Conservation (phyloP, 2,329 filamentous ascomycete genomes). For the Nothomitra cinnamomea region DNA sequence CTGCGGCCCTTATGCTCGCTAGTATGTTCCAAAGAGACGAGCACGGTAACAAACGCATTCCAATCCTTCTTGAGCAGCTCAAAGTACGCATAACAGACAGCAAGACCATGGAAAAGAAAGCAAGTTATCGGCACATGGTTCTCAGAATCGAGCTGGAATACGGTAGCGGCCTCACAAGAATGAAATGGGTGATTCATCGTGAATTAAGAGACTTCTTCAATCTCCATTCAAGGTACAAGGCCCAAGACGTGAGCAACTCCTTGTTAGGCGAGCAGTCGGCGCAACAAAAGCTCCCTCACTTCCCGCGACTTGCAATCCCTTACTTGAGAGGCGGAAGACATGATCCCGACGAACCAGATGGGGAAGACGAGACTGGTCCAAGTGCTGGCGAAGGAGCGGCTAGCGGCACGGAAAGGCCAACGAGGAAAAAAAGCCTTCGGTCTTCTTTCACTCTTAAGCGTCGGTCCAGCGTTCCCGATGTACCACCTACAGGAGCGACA, state of each 20-base stretch:
- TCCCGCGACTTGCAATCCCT: constrained; percentile 76
- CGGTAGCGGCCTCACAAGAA: constrained; percentile 82
- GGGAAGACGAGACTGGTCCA: constrained; percentile 24
- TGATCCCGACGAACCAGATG: constrained; percentile 45
- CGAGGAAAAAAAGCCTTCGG: constrained; percentile 32
- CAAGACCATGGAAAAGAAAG: constrained; percentile 37
- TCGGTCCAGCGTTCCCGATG: constrained; percentile 35
- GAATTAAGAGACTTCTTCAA: constrained; percentile 83
- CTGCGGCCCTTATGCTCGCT: constrained; percentile 82
- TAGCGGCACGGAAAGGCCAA: constrained; percentile 47
- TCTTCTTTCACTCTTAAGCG: constrained; percentile 40
- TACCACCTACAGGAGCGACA: constrained; percentile 20
- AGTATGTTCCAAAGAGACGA: constrained; percentile 98
- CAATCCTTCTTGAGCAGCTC: constrained; percentile 85
- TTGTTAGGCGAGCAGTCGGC: constrained; percentile 50
- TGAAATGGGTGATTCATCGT: constrained; percentile 88
- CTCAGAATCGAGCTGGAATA: constrained; percentile 93
- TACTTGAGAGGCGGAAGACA: constrained; percentile 62
- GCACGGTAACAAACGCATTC: constrained; percentile 85
- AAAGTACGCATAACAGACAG: constrained; percentile 79
- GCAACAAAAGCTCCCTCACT: constrained; percentile 69
- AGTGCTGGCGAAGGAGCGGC: constrained; percentile 46
- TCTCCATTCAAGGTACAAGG: constrained; percentile 82
- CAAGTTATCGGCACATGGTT: constrained; percentile 54
- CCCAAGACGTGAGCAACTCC: constrained; percentile 68